Conservation (phyloP, 2,329 filamentous ascomycete genomes). For the Colletotrichum ledebouriae region DNA sequence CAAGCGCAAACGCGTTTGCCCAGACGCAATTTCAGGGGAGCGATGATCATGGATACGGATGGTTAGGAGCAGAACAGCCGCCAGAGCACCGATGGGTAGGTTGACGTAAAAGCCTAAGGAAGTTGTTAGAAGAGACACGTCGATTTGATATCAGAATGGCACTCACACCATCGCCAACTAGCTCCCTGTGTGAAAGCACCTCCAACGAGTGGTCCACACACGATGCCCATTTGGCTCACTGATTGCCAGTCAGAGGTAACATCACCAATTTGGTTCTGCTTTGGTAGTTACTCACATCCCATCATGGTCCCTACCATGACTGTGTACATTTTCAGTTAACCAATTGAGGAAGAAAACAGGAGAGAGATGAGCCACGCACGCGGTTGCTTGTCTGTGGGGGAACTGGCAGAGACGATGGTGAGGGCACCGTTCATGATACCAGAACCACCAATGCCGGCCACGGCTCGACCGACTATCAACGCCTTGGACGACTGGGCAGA, state of each 20-base stretch:
- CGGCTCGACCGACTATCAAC: slow-evolving; percentile 12
- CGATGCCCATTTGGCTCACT: slow-evolving; percentile 54
- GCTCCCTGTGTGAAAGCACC: slow-evolving; percentile 54
- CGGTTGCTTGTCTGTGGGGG: slow-evolving; percentile 45
- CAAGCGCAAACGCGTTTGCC: slow-evolving; percentile 28
- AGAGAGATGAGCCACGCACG: slow-evolving; percentile 33
- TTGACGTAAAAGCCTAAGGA: slow-evolving; percentile 65
- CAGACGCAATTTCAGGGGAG: too few relatives aligned
- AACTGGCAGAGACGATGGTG: slow-evolving; percentile 44
- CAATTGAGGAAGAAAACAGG: too few relatives aligned
- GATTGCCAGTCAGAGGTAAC: too few relatives aligned
- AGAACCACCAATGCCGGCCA: not conserved
- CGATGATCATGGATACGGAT: slow-evolving; percentile 57
- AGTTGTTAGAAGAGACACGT: too few relatives aligned
- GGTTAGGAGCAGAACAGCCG: slow-evolving; percentile 50
- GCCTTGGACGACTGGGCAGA: not conserved
- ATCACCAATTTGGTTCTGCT: too few relatives aligned
- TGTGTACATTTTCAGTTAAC: too few relatives aligned
- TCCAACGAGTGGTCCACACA: slow-evolving; percentile 57
- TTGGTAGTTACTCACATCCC: too few relatives aligned
- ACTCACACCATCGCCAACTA: slow-evolving; percentile 63
- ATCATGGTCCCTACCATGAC: too few relatives aligned
- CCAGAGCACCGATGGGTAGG: slow-evolving; percentile 58
- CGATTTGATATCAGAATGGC: too few relatives aligned
- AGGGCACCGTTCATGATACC: slow-evolving; percentile 47